These are phyloP conservation scores for Casaregolazyma lundiana DNA, from an alignment of 1,139 yeast genomes.

Conservation along the genomic window DNA sequence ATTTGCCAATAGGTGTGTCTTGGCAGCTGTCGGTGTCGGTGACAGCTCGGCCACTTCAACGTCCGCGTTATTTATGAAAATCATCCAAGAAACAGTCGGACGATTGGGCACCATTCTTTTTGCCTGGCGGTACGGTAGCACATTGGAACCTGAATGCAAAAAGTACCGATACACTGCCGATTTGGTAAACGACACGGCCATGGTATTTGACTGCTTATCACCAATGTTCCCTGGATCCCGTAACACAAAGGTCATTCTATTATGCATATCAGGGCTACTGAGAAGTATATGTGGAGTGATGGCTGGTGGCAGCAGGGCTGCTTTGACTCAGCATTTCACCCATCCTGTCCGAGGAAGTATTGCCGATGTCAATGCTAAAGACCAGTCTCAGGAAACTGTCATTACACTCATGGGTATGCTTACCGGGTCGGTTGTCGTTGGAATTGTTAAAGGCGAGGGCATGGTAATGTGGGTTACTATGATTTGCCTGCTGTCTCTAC, in stretches of 20 bases:
- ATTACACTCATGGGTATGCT: conserved; percentile 37
- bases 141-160: conserved; percentile 37
- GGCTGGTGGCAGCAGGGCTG: conserved; percentile 39
- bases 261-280: conserved; percentile 35
- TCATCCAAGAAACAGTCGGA: conserved; percentile 37
- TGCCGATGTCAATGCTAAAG: conserved; percentile 38
- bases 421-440: conserved; percentile 34
- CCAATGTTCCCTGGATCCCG: conserved; percentile 31
- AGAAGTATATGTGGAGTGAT: conserved; percentile 37
- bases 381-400: conserved; percentile 38
- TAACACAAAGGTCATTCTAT: conserved; percentile 24
- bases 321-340: conserved; percentile 38
- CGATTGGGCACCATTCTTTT: conserved; percentile 36
- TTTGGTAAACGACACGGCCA: conserved; percentile 35
- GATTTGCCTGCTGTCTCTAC: conserved; percentile 27
- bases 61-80: conserved; percentile 36
- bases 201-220: conserved; percentile 34
- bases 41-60: conserved; percentile 37
- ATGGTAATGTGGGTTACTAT: conserved; percentile 31
- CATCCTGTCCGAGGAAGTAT: conserved; percentile 33
- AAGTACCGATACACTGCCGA: conserved; percentile 37
- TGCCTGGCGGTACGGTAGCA: conserved; percentile 36
- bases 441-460: conserved; percentile 31
- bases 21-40: conserved; percentile 38
- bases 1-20: conserved; percentile 36